Evolutionary conservation across 129 eudicot genomes (phyloP), one percentile per base, ranked within the genome.

Genomic region (Escallonia rubra): DNA sequence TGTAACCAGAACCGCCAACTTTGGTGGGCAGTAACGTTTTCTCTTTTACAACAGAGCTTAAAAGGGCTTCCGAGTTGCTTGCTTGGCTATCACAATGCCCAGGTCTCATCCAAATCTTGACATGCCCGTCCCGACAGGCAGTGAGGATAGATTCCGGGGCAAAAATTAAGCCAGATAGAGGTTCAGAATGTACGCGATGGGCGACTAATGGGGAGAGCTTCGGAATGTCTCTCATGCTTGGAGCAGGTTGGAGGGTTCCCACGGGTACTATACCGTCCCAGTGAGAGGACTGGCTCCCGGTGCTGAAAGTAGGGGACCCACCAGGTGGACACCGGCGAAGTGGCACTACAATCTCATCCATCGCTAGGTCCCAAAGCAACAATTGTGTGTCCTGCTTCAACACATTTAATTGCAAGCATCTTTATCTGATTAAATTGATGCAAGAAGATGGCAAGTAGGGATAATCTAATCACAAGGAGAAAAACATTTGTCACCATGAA

Each of bases 341-440:
- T 45, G 97, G 97, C 51, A 84, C 89, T 47, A 87, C 87, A 42
- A 90, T 82, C 73, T 90, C 97, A 55, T 87, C 91, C 97, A 87
- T 84, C 38, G 80, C 88, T 52, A 90, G 86, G 76, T 90, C 97
- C 97, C 97, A 90, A n/a, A 90, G 69, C 46, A 90, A 83, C 71
- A 90, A 71, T 67, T 82, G 97, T 41, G 97, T 84, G 68, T 90
- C 91, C 91, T 86, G 76, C 61, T 61, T 8, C 63, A 64, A 38
- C 67, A 40, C 10, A 23, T 4, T 57, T 15, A 38, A 53, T 53
- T 4, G 14, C 5, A 23, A 23, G 34, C 34, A 23, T 23, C 34
- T 23, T 23, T 23, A 23, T 23, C 34, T 23, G 34, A 23, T 23
- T 23, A 23, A 23, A 23, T 23, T 23, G 34, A 23, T 23, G 34